Conservation (phyloP, 139 green algal species). For the Penium margaritaceum region DNA sequence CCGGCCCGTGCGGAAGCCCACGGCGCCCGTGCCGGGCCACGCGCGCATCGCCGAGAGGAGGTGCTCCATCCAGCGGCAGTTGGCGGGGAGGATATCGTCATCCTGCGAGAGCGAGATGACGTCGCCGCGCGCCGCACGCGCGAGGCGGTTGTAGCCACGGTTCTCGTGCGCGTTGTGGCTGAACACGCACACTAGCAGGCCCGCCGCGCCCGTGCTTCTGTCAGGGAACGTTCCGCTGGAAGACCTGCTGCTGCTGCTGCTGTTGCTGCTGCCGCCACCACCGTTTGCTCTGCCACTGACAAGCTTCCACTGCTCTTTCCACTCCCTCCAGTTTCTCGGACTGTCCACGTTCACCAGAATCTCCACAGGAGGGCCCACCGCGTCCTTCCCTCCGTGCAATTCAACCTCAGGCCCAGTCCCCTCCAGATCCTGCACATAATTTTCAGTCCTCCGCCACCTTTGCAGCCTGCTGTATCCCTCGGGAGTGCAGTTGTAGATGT, state of each 20-base stretch:
- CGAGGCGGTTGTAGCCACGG: neutral
- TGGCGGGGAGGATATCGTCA: neutral
- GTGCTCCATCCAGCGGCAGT: neutral
- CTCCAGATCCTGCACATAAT: too few species aligned
- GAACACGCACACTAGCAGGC: neutral
- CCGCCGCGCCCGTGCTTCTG: neutral
- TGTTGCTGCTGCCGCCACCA: neutral
- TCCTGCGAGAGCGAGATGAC: slow-evolving; percentile 1
- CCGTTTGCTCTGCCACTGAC: neutral
- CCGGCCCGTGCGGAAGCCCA: neutral
- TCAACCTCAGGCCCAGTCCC: too few species aligned
- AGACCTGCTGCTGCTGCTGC: neutral
- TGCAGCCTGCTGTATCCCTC: too few species aligned
- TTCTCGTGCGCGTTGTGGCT: slow-evolving; percentile 1
- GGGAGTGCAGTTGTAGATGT: too few species aligned
- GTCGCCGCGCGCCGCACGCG: neutral
- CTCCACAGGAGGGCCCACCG: too few species aligned
- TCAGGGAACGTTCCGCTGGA: neutral
- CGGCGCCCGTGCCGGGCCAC: neutral
- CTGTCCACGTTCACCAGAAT: slow-evolving; percentile 1
- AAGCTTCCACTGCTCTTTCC: neutral
- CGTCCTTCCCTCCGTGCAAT: too few species aligned
- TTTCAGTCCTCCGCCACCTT: too few species aligned
- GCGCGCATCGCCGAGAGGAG: neutral
- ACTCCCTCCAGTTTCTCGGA: neutral